These are phyloP conservation scores for Sanguinoderma infundibulare DNA, from an alignment of 1,284 basidiomycete genomes.

Conservation along the genomic window DNA sequence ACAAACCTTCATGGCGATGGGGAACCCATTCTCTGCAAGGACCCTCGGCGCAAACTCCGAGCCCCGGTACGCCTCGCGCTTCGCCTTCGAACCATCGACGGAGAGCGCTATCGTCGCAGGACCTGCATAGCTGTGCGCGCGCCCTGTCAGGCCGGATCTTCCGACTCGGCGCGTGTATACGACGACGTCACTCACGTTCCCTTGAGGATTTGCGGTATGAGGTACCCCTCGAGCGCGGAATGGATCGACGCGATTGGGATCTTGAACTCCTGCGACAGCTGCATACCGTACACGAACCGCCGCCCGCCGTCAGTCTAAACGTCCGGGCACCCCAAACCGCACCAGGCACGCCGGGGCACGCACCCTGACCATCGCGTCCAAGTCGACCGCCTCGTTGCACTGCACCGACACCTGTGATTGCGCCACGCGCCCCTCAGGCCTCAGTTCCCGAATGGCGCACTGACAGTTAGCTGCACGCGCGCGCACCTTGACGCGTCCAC, in stretches of 20 bases:
- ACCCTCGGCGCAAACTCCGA: conserved; percentile 85
- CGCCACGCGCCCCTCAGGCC: not conserved
- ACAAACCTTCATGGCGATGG: conserved; percentile 80
- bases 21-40: conserved; percentile 74
- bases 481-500: conserved; percentile 71
- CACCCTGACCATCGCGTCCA: conserved; percentile 68
- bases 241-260: conserved; percentile 86
- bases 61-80: conserved; percentile 85
- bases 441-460: not conserved
- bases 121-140: conserved; percentile 32
- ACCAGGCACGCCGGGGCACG: too few relatives aligned
- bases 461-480: conserved; percentile 24
- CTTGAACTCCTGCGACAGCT: conserved; percentile 81
- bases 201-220: conserved; percentile 82
- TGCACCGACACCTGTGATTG: conserved; percentile 71
- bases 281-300: too few relatives aligned
- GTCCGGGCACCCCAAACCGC: not conserved
- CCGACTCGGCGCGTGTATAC: too few relatives aligned
- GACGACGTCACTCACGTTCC: conserved; percentile 51
- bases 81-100: conserved; percentile 68
- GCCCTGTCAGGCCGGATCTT: conserved; percentile 29
- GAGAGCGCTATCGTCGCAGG: conserved; percentile 83
- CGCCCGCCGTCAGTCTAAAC: not conserved
- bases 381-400: conserved; percentile 51
- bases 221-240: conserved; percentile 86